Evolutionary conservation across 2,329 filamentous ascomycete species (phyloP).

Genomic region (Paraphoma chrysanthemicola): DNA sequence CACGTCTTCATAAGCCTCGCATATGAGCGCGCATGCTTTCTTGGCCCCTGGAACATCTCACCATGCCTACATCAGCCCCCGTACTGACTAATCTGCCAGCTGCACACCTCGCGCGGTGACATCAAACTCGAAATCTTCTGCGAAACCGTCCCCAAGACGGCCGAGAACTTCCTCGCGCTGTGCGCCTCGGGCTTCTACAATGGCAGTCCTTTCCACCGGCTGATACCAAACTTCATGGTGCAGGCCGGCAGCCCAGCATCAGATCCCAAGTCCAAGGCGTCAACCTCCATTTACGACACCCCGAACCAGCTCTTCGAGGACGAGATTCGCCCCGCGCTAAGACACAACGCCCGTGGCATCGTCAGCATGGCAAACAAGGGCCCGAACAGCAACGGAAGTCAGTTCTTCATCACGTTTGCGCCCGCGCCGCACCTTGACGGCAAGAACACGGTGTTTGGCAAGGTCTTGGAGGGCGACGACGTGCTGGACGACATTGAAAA

Average conservation of each 20-base stretch:
- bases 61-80: not conserved
- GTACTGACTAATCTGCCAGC: slow-evolving; percentile 36
- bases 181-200: slow-evolving; percentile 82
- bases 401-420: slow-evolving; percentile 83
- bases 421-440: slow-evolving; percentile 82
- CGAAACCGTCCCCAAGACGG: slow-evolving; percentile 90
- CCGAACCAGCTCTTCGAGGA: slow-evolving; percentile 70
- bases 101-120: slow-evolving; percentile 88
- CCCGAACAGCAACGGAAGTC: slow-evolving; percentile 74
- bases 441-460: slow-evolving; percentile 83
- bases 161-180: slow-evolving; percentile 89
- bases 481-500: slow-evolving; percentile 76
- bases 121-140: slow-evolving; percentile 97
- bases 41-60: not conserved
- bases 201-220: slow-evolving; percentile 76
- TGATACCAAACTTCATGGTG: slow-evolving; percentile 82
- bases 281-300: slow-evolving; percentile 71
- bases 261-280: slow-evolving; percentile 65
- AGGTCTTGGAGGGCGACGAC: slow-evolving; percentile 65
- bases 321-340: slow-evolving; percentile 75
- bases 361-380: slow-evolving; percentile 83
- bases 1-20: slow-evolving; percentile 1
- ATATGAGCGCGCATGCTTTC: slow-evolving; percentile 4
- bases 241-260: slow-evolving; percentile 71
- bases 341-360: slow-evolving; percentile 72